Base-by-base conservation (phyloP, 177 flowering plant species). In the Vitis hybrid region DNA sequence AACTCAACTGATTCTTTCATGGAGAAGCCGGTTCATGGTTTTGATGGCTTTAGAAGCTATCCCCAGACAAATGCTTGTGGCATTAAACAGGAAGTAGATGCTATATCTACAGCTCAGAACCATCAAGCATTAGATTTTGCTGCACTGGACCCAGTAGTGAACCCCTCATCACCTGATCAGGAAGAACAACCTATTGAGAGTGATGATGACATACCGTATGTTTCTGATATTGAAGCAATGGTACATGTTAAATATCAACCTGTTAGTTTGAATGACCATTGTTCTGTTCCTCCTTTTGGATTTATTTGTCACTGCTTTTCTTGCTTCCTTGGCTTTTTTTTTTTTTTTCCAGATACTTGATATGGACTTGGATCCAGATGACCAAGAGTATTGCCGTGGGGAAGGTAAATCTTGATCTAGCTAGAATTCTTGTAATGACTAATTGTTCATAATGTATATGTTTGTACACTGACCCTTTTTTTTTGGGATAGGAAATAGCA, bases 151-250 rank as follows among this genome's bases (percentile, higher is more conserved):
- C 64, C 70, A 56, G 75, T n/a, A 28, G 67, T 50, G n/a, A 77
- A 77, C 13, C 59, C 78, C 66, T 68, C 72, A 44, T 62, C 59
- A 33, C 76, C 88, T n/a, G 87, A 87, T 72, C 75, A 66, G 66
- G 94, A 87, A 13, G 94, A 88, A 38, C 66, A 59, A 13, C 59
- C 62, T 55, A 67, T 71, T 59, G 94, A 87, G 59, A 84, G 89
- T 74, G 97, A 89, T 67, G 85, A 82, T 67, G 94, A 90, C 66
- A 79, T 90, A 49, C 98, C 98, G 47, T 81, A 76, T 72, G 91
- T 82, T 82, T 91, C 97, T 60, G 97, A 95, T 79, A 76, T 92
- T 76, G 97, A 95, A 84, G 86, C 97, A 63, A 88, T 95, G 98
- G 98, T 95, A 82, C 71, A 28, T 18, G 8, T 31, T 64, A 17